phyloP scores from a whole-genome alignment of 129 eudicot genomes.

The Dittrichia graveolens region DNA sequence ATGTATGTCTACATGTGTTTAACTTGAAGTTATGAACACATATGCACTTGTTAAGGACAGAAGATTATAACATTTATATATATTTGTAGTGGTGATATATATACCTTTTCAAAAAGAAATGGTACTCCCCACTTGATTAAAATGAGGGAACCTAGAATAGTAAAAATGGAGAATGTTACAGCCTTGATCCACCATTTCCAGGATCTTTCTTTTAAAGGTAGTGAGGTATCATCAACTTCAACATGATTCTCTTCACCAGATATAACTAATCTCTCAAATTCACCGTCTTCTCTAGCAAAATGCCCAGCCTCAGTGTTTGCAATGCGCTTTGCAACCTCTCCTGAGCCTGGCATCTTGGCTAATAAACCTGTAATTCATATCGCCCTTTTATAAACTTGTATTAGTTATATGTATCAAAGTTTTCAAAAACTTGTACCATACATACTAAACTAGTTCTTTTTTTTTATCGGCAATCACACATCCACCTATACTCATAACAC shows the following conservation, averaged over 20 bases:
- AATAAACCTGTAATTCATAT: conserved; percentile 42
- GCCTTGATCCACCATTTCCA: conserved; percentile 78
- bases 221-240: conserved; percentile 40
- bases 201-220: conserved; percentile 43
- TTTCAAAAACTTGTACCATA: background rate
- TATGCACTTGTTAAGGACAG: background rate
- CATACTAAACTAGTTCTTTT: too few relatives aligned
- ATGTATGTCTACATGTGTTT: background rate
- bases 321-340: conserved; percentile 39
- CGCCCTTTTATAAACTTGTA: background rate
- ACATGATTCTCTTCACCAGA: conserved; percentile 44
- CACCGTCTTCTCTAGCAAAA: conserved; percentile 58
- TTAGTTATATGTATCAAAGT: conserved; percentile 1
- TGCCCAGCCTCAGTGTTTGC: conserved; percentile 37
- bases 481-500: too few relatives aligned
- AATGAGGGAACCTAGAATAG: conserved; percentile 42
- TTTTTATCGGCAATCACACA: too few relatives aligned
- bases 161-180: conserved; percentile 43
- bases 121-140: conserved; percentile 85
- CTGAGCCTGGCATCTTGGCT: conserved; percentile 57
- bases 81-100: background rate
- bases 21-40: background rate
- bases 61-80: background rate
- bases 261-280: conserved; percentile 67
- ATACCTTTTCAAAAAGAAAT: conserved; percentile 78